phyloP scores from a whole-genome alignment of 2,329 filamentous ascomycete genomes.

The Calonectria ilicicola region DNA sequence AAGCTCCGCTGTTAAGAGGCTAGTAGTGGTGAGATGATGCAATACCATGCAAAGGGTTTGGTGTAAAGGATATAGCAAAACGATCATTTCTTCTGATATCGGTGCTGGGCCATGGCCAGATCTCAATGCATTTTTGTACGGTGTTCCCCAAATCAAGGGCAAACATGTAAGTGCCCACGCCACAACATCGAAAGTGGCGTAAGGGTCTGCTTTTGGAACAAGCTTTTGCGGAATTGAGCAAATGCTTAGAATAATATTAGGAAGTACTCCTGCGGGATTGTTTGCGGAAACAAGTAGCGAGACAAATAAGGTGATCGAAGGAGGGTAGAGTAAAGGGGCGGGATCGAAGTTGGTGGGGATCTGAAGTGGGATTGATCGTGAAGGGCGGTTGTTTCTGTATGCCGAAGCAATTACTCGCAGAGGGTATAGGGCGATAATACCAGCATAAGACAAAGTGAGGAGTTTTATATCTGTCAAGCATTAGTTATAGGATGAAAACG shows the following conservation, averaged over 20 bases:
- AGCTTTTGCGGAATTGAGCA: conserved; percentile 80
- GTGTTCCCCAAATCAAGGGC: conserved; percentile 64
- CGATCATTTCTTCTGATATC: conserved; percentile 68
- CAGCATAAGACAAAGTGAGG: conserved; percentile 49
- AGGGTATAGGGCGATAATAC: conserved; percentile 67
- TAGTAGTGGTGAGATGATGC: conserved; percentile 87
- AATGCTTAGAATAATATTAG: conserved; percentile 85
- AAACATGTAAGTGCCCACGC: conserved; percentile 84
- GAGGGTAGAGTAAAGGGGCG: conserved; percentile 89
- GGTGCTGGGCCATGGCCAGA: conserved; percentile 49
- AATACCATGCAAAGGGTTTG: conserved; percentile 80
- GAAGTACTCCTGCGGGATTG: conserved; percentile 72
- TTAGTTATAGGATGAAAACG: neutral
- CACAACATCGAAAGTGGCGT: conserved; percentile 70
- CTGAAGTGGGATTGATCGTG: conserved; percentile 55
- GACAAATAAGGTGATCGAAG: conserved; percentile 80
- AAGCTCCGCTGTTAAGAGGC: conserved; percentile 86
- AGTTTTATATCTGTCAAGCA: conserved; percentile 56
- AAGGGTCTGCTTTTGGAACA: conserved; percentile 72
- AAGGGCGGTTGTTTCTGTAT: conserved; percentile 53
- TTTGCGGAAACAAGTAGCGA: conserved; percentile 78
- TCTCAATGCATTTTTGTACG: conserved; percentile 31
- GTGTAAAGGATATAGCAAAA: conserved; percentile 85
- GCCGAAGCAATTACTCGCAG: conserved; percentile 66
- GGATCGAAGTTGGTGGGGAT: conserved; percentile 88